A percentile compares a stretch with the other conserved stretches of the same genome.
Evolutionary conservation across 208 protist species (phyloP).

Genomic region (Leishmania martiniquensis): DNA sequence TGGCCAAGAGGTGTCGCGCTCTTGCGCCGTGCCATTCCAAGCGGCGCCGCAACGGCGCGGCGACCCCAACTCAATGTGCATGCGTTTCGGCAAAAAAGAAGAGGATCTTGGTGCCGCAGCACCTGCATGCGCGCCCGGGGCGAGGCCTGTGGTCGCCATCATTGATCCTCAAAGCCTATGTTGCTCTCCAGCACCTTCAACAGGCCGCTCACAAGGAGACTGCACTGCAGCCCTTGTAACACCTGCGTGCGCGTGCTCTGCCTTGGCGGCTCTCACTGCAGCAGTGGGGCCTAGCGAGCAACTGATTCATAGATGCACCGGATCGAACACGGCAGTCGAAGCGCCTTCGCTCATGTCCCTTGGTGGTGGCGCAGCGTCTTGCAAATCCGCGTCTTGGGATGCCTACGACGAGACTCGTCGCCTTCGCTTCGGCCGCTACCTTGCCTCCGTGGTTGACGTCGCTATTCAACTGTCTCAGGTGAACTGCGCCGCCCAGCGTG

Average conservation of each 20-base stretch:
- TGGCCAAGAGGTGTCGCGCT: neutral
- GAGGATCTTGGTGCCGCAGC: neutral
- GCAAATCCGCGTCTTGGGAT: neutral
- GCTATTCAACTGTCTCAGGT: conserved; percentile 59
- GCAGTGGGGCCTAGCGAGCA: neutral
- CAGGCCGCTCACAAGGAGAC: neutral
- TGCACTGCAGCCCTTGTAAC: neutral
- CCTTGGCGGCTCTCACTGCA: neutral
- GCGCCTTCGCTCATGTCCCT: neutral
- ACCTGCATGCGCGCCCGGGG: neutral
- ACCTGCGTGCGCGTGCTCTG: neutral
- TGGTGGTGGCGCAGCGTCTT: too few species aligned
- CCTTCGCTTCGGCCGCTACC: conserved; percentile 27
- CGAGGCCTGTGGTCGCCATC: neutral
- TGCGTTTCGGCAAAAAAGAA: neutral
- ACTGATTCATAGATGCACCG: neutral
- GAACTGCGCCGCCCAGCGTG: conserved; percentile 35
- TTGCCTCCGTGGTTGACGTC: conserved; percentile 27
- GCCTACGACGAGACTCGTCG: neutral
- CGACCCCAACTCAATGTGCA: neutral
- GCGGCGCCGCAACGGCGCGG: neutral
- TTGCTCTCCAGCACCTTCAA: neutral
- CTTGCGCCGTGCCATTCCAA: neutral
- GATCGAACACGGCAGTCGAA: neutral
- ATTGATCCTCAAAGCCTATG: conserved; percentile 5